Conservation (phyloP, 345 rosid genomes). For the Hirschfeldia incana region DNA sequence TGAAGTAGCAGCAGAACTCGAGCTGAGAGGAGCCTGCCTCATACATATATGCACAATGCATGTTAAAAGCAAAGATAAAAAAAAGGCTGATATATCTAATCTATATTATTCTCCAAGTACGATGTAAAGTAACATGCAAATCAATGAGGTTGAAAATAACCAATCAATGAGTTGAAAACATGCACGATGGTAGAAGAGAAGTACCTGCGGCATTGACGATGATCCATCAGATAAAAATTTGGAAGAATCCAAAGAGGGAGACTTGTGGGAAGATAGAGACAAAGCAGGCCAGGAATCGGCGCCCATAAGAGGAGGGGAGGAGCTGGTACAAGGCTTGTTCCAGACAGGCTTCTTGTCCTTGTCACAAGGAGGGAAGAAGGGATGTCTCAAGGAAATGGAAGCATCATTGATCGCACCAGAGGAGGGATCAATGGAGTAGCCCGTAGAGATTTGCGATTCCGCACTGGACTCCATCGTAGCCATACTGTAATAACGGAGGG, state of each 20-base stretch:
- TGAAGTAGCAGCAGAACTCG: constrained; percentile 7
- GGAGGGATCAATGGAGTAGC: constrained; percentile 23
- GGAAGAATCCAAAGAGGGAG: constrained; percentile 22
- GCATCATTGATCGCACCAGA: constrained; percentile 2
- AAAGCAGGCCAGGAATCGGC: constrained; percentile 36
- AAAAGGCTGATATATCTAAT: background rate
- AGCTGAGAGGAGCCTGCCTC: constrained; percentile 25
- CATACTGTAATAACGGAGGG: background rate
- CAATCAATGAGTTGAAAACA: no score
- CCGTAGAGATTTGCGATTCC: constrained; percentile 3
- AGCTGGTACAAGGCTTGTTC: constrained; percentile 52
- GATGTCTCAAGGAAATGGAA: background rate
- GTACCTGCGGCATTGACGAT: constrained; percentile 25
- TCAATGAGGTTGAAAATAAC: background rate
- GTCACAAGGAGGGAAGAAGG: background rate
- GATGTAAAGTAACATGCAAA: constrained; percentile 28
- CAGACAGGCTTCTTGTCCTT: constrained; percentile 53
- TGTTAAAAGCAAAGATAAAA: background rate
- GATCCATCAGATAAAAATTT: constrained; percentile 21
- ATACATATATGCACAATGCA: background rate
- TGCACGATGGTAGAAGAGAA: background rate
- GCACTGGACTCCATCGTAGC: constrained; percentile 27
- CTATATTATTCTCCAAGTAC: background rate
- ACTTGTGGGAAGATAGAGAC: constrained; percentile 44
- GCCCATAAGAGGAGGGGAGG: constrained; percentile 38